Conservation (phyloP, 2,329 filamentous ascomycete genomes). For the Hymenoscyphus linearis region DNA sequence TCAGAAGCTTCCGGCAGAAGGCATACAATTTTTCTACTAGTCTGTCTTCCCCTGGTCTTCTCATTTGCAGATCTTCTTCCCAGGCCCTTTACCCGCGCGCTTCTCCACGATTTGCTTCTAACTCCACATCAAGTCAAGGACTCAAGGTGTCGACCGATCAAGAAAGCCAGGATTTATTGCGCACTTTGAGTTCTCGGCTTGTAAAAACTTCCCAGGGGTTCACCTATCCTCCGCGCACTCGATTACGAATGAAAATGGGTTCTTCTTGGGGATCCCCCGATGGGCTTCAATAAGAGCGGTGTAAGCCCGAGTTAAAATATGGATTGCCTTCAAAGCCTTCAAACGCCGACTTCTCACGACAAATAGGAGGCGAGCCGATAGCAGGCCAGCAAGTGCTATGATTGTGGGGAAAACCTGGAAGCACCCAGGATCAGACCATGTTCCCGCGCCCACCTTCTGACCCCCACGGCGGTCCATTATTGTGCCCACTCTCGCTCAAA, state of each 20-base stretch:
- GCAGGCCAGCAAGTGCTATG: not conserved
- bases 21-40: not conserved
- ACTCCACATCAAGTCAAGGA: not conserved
- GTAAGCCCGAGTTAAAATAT: not conserved
- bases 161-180: not conserved
- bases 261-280: not conserved
- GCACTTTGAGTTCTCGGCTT: not conserved
- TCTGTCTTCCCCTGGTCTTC: not conserved
- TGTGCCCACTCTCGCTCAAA: not conserved
- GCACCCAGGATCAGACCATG: not conserved
- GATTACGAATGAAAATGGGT: not conserved
- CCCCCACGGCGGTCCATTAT: too few relatives aligned
- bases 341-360: not conserved
- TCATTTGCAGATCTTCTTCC: not conserved
- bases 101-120: not conserved
- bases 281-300: not conserved
- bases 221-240: not conserved
- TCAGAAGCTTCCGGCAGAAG: not conserved
- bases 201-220: not conserved
- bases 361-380: not conserved
- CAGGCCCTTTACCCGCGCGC: not conserved
- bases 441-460: not conserved
- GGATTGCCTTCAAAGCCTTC: not conserved
- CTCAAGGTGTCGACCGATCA: not conserved
- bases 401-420: not conserved